Evolutionary conservation across 495 filamentous ascomycete genomes (phyloP).

Genomic region (Penicillium argentinense): DNA sequence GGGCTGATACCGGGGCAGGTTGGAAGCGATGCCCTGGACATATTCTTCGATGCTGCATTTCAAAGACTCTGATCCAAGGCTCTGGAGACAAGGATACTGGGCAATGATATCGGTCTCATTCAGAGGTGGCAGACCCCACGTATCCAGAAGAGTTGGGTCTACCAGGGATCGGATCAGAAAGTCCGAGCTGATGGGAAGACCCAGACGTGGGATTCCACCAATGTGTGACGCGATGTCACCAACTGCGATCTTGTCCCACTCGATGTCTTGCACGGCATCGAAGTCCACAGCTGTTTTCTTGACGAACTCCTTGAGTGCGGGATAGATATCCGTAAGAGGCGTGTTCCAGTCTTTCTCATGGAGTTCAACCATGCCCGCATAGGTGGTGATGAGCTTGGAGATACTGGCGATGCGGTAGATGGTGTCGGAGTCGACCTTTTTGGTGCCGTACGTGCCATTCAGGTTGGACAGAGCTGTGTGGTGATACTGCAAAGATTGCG

Average conservation of each 20-base stretch:
- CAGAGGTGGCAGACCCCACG: conserved; percentile 33
- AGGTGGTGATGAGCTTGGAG: conserved; percentile 51
- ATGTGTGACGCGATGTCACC: conserved; percentile 45
- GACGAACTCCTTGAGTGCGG: conserved; percentile 37
- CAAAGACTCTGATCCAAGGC: background rate
- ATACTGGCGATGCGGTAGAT: conserved; percentile 54
- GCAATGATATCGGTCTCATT: conserved; percentile 22
- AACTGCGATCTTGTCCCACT: conserved; percentile 45
- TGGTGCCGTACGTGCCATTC: conserved; percentile 30
- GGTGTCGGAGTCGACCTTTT: conserved; percentile 43
- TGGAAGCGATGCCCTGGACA: conserved; percentile 20
- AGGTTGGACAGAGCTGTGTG: conserved; percentile 10
- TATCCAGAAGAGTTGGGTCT: conserved; percentile 15
- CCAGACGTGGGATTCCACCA: conserved; percentile 40
- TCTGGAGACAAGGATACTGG: conserved; percentile 18
- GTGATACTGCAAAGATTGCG: conserved; percentile 36
- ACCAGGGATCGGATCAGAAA: background rate
- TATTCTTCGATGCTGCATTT: conserved; percentile 9
- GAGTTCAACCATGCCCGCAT: conserved; percentile 39
- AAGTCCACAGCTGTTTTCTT: conserved; percentile 6
- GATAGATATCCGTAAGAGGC: conserved; percentile 45
- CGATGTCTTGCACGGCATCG: conserved; percentile 21
- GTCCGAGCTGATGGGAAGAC: conserved; percentile 22
- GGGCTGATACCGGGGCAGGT: conserved; percentile 45
- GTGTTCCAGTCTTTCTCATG: conserved; percentile 40